Percentiles rank a stretch among this genome's conserved stretches.
Evolutionary conservation across 2,329 filamentous ascomycete species (phyloP).

Genomic region (Talaromyces sp.): DNA sequence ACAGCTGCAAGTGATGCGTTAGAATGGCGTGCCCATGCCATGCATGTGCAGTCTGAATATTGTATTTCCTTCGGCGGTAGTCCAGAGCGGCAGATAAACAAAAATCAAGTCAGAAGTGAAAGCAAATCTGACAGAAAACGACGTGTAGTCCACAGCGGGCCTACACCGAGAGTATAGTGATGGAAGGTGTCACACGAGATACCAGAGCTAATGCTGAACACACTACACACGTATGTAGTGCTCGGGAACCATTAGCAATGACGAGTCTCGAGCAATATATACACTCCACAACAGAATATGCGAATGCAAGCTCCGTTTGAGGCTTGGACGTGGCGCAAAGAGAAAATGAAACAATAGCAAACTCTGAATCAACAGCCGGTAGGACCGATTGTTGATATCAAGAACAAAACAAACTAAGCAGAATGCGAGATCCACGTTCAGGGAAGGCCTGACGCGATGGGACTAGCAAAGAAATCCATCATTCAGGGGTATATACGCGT

Average conservation of each 20-base stretch:
- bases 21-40: slow-evolving; percentile 2
- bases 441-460: background rate
- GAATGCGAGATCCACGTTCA: background rate
- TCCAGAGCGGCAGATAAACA: background rate
- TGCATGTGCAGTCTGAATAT: background rate
- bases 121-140: background rate
- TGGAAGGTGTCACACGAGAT: background rate
- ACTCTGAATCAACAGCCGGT: slow-evolving; percentile 7
- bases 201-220: slow-evolving; percentile 1
- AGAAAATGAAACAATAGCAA: slow-evolving; percentile 11
- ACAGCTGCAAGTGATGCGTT: slow-evolving; percentile 2
- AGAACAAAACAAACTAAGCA: background rate
- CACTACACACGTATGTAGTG: slow-evolving; percentile 5
- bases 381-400: slow-evolving; percentile 1
- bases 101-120: slow-evolving; percentile 10
- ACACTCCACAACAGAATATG: background rate
- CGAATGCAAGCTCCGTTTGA: background rate
- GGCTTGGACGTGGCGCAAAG: background rate
- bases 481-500: background rate
- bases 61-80: background rate
- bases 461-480: background rate
- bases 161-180: slow-evolving; percentile 8
- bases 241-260: background rate
- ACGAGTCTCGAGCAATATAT: background rate
- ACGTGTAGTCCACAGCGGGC: slow-evolving; percentile 16